These are phyloP conservation scores for Tulasnella sp. DNA, from an alignment of 768 basidiomycete species.

Conservation along the genomic window DNA sequence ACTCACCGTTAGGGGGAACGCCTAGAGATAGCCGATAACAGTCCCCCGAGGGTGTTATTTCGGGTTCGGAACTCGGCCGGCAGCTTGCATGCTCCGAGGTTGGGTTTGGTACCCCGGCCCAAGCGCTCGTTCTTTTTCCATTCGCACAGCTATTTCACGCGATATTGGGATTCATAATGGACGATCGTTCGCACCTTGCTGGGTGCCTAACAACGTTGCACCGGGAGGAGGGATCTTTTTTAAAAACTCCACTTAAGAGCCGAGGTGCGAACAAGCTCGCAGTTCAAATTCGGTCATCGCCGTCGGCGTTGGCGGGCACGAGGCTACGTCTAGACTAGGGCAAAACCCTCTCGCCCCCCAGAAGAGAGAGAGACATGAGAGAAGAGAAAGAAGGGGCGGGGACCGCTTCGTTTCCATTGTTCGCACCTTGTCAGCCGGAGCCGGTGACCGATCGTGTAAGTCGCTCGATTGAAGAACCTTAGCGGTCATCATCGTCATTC, in stretches of 20 bases:
- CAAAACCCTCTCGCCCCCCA: background rate
- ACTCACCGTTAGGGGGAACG: background rate
- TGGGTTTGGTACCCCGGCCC: background rate
- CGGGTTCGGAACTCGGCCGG: background rate
- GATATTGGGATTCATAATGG: background rate
- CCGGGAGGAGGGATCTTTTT: background rate
- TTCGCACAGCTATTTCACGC: background rate
- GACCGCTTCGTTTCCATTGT: background rate
- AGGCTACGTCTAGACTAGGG: background rate
- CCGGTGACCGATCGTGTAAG: background rate
- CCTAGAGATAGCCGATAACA: background rate
- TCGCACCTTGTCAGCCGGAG: background rate
- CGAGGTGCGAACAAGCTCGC: background rate
- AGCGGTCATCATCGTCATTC: background rate
- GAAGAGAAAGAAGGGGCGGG: background rate
- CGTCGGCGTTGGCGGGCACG: background rate
- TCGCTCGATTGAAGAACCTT: constrained; percentile 13
- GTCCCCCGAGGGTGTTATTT: background rate
- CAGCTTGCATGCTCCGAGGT: background rate
- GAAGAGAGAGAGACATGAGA: background rate
- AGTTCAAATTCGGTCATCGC: constrained; percentile 17
- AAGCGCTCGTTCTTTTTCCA: background rate
- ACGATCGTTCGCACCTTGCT: background rate
- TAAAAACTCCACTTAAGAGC: background rate
- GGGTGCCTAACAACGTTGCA: background rate